Conservation (phyloP, 306 rosid species). For the Dryas octopetala region DNA sequence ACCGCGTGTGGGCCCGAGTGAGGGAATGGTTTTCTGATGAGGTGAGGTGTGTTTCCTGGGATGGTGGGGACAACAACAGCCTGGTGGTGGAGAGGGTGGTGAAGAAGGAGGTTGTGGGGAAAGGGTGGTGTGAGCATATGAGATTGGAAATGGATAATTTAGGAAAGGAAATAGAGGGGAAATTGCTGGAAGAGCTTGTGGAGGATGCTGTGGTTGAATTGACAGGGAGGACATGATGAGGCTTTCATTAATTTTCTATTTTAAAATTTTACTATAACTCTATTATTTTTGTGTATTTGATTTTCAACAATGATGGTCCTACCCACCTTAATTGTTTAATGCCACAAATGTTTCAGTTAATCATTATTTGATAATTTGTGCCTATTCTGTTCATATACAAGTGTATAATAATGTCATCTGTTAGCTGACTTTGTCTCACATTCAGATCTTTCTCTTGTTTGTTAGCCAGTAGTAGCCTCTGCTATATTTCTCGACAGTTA, state of each 20-base stretch:
- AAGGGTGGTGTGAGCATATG: constrained; percentile 64
- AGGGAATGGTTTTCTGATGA: constrained; percentile 64
- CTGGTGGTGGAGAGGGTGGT: constrained; percentile 72
- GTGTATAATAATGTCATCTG: constrained; percentile 14
- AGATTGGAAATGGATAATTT: constrained; percentile 61
- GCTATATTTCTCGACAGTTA: too few species aligned
- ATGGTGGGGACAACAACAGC: constrained; percentile 63
- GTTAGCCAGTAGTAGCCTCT: neutral
- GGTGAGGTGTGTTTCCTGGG: constrained; percentile 48
- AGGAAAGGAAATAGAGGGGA: constrained; percentile 65
- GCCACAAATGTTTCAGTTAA: constrained; percentile 33
- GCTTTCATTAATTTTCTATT: neutral
- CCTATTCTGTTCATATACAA: neutral
- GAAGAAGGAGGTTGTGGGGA: constrained; percentile 66
- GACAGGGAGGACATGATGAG: constrained; percentile 39
- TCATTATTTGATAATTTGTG: constrained; percentile 24
- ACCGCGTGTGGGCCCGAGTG: constrained; percentile 65
- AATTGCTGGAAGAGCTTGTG: constrained; percentile 73
- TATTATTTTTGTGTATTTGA: constrained; percentile 42
- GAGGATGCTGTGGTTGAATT: constrained; percentile 67
- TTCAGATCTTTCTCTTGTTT: constrained; percentile 12
- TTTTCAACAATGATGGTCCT: constrained; percentile 38
- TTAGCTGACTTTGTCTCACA: neutral
- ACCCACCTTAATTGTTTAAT: constrained; percentile 45
- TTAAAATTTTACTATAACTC: constrained; percentile 35